Conservation (phyloP, 2,329 filamentous ascomycete species). For the Cytospora schulzeri region DNA sequence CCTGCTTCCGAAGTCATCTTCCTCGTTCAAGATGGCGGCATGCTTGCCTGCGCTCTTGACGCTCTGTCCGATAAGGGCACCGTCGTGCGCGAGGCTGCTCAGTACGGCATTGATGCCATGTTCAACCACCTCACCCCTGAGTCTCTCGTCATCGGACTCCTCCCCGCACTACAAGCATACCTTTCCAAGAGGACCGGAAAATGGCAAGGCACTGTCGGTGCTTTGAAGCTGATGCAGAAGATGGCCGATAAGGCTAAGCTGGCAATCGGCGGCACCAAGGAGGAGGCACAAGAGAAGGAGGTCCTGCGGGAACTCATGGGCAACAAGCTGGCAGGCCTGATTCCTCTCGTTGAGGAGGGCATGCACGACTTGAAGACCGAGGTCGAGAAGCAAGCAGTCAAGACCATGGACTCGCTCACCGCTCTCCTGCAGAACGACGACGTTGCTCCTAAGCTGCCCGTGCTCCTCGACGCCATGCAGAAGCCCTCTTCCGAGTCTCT, state of each 20-base stretch:
- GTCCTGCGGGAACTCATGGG: conserved; percentile 90
- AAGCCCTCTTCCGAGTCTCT: conserved; percentile 85
- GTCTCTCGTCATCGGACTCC: conserved; percentile 77
- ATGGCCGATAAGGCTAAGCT: conserved; percentile 96
- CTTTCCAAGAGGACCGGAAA: conserved; percentile 84
- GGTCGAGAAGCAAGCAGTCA: conserved; percentile 83
- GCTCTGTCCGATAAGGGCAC: conserved; percentile 86
- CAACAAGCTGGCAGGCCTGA: conserved; percentile 79
- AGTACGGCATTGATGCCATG: conserved; percentile 90
- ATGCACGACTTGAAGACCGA: conserved; percentile 94
- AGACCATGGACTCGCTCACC: conserved; percentile 89
- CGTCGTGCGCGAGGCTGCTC: conserved; percentile 86
- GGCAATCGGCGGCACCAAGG: conserved; percentile 73
- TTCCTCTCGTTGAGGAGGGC: conserved; percentile 85
- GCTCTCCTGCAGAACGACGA: conserved; percentile 95
- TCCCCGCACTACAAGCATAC: conserved; percentile 76
- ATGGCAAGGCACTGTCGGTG: conserved; percentile 94
- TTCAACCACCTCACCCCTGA: conserved; percentile 80
- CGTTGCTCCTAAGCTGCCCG: conserved; percentile 85
- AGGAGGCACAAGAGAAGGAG: conserved; percentile 86
- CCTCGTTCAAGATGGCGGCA: conserved; percentile 74
- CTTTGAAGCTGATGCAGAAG: conserved; percentile 79
- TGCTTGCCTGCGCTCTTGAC: conserved; percentile 77
- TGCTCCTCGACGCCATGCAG: conserved; percentile 93
- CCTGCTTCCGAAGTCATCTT: conserved; percentile 80